Evolutionary conservation across 73 alveolate species (phyloP).

Genomic region (Stentor coeruleus): DNA sequence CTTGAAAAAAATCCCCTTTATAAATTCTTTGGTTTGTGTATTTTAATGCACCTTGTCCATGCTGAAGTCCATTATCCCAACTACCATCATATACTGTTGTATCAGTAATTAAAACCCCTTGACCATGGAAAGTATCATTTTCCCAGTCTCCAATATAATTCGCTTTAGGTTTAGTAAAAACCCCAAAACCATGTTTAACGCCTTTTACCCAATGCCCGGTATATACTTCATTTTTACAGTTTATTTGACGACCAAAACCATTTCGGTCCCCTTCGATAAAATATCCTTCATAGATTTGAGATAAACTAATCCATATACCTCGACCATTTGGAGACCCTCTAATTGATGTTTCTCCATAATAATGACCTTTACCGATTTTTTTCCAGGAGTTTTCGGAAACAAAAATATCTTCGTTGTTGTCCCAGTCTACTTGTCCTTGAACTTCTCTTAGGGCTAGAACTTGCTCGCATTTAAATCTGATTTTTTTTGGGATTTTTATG

Average conservation of each 20-base stretch:
- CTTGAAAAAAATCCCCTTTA: not conserved
- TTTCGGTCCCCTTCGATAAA: not conserved
- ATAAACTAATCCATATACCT: not conserved
- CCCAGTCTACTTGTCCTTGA: not conserved
- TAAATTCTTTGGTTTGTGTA: too few species aligned
- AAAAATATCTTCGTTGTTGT: not conserved
- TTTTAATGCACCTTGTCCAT: not conserved
- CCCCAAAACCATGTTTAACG: not conserved
- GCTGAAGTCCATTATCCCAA: not conserved
- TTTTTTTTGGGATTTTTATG: not conserved
- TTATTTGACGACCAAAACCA: not conserved
- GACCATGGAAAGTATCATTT: not conserved
- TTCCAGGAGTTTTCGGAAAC: not conserved
- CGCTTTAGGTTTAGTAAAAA: not conserved
- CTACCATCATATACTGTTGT: not conserved
- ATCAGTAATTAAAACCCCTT: not conserved
- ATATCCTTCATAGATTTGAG: not conserved
- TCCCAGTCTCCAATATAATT: not conserved
- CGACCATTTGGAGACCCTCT: not conserved
- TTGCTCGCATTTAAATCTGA: not conserved
- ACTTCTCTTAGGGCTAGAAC: not conserved
- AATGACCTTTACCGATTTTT: not conserved
- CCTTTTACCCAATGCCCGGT: not conserved
- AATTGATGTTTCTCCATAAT: not conserved
- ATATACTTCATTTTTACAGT: not conserved